A percentile compares a stretch with the other conserved stretches of the same genome.
These are phyloP conservation scores for Metarhizium robertsii DNA, from an alignment of 2,329 filamentous ascomycete species.

Conservation along the genomic window DNA sequence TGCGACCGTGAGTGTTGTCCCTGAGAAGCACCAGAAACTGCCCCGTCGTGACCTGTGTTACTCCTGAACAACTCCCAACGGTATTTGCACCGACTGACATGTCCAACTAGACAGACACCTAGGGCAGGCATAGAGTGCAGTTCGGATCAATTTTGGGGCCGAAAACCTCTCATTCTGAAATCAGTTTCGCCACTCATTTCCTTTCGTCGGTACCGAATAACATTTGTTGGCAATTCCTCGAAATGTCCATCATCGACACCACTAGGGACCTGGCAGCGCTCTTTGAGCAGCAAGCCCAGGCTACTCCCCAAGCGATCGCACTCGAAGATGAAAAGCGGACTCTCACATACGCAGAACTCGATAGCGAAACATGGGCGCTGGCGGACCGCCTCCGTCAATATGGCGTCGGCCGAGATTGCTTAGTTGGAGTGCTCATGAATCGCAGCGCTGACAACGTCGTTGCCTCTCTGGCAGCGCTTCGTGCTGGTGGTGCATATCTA, in stretches of 20 bases:
- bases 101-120: background rate
- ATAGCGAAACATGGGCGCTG: constrained; percentile 56
- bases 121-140: no score
- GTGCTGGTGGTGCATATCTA: constrained; percentile 70
- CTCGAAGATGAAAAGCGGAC: constrained; percentile 59
- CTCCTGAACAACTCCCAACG: background rate
- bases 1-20: background rate
- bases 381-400: constrained; percentile 53
- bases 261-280: constrained; percentile 64
- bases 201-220: background rate
- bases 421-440: constrained; percentile 67
- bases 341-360: constrained; percentile 66
- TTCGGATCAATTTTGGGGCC: background rate
- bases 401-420: constrained; percentile 62
- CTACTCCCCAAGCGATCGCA: constrained; percentile 60
- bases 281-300: constrained; percentile 58
- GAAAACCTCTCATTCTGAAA: background rate
- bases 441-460: constrained; percentile 73
- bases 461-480: constrained; percentile 66
- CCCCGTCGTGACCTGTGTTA: background rate
- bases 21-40: background rate
- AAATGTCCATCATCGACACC: constrained; percentile 59
- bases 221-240: background rate
- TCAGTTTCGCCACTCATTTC: background rate
- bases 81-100: background rate